Base-by-base conservation (phyloP, 768 basidiomycete species). In the Boletus insuetus region DNA sequence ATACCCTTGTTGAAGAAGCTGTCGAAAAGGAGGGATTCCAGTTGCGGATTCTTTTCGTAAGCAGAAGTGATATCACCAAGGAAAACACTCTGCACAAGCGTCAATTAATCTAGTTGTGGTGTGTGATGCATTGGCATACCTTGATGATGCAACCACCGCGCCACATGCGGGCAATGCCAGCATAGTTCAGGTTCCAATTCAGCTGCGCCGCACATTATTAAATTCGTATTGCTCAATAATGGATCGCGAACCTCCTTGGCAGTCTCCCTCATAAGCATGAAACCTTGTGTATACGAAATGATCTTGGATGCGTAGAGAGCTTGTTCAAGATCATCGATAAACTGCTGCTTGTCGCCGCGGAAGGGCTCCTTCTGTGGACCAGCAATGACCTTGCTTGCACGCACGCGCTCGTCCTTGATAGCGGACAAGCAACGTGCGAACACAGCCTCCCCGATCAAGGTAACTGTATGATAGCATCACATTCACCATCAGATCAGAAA, bases 61-160 rank as follows among this genome's bases (percentile, higher is more conserved):
- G 97, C 97, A 37, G 83, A 66, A 55, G 94, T 85, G 75, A 97
- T 96, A 70, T 98, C 95, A 60, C 87, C 82, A 51, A 98, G 82
- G 86, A 98, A 97, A 64, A 98, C 95, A 66, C 86, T 89, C 87
- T 46, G 51, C n/a, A 40, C 22, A 32, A 16, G 34, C 19, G 31
- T 69, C 47, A 64, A 47, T 52, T 20, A 20, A 51, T 48, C 12
- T 20, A 38, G 14, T 14, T 39, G 35, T 48, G n/a, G 13, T 68
- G 64, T 47, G 57, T 51, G 38, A 43, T 47, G 20, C 34, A 20
- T 19, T 1, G 41, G 52, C 65, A 46, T 43, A 84, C 89, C 83
- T 96, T 96, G 82, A 99, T 98, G 75, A 99, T 99, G 74, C 96
- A 98, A 62, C 97, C 97, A 62, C 97, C 97, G 67, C 96, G 93